These are phyloP conservation scores for Sugiyamaella japonica DNA, from an alignment of 1,139 yeast genomes.

Conservation along the genomic window DNA sequence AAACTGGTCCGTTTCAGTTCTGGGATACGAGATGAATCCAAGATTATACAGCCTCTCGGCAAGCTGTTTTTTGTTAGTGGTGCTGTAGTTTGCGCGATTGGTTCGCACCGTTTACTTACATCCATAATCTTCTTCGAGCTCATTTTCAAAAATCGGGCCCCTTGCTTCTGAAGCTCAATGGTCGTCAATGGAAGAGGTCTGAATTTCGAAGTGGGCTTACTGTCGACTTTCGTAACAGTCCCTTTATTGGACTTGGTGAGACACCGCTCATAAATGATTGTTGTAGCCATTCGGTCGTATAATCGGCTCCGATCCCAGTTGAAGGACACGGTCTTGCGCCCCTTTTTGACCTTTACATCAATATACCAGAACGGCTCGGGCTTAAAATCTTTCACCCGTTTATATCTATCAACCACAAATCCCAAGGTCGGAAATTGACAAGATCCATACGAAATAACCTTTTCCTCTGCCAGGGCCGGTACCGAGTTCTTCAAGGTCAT, in stretches of 20 bases:
- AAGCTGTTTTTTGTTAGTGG: constrained; percentile 10
- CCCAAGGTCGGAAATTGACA: constrained; percentile 98
- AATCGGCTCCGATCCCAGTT: constrained; percentile 70
- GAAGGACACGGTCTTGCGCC: constrained; percentile 43
- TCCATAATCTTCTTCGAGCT: constrained; percentile 81
- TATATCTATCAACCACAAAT: constrained; percentile 91
- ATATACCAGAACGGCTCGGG: constrained; percentile 84
- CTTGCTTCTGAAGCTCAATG: constrained; percentile 88
- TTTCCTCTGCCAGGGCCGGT: constrained; percentile 30
- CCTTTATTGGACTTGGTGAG: constrained; percentile 50
- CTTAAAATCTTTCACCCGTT: constrained; percentile 66
- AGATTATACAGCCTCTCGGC: constrained; percentile 85
- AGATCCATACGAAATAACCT: constrained; percentile 75
- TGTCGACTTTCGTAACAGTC: constrained; percentile 51
- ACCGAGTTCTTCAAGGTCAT: constrained; percentile 45
- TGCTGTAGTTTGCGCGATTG: background rate
- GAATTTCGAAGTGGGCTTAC: constrained; percentile 70
- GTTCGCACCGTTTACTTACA: constrained; percentile 7
- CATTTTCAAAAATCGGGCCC: constrained; percentile 70
- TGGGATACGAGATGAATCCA: constrained; percentile 91
- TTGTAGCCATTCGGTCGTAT: constrained; percentile 69
- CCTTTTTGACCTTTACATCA: constrained; percentile 49
- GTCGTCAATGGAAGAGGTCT: constrained; percentile 92
- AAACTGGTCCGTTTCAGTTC: constrained; percentile 93
- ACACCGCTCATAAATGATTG: constrained; percentile 67